Percentiles rank a stretch among this genome's conserved stretches.
Conservation (phyloP, 1,284 basidiomycete species). For the Pseudozyma tsukubaensis region DNA sequence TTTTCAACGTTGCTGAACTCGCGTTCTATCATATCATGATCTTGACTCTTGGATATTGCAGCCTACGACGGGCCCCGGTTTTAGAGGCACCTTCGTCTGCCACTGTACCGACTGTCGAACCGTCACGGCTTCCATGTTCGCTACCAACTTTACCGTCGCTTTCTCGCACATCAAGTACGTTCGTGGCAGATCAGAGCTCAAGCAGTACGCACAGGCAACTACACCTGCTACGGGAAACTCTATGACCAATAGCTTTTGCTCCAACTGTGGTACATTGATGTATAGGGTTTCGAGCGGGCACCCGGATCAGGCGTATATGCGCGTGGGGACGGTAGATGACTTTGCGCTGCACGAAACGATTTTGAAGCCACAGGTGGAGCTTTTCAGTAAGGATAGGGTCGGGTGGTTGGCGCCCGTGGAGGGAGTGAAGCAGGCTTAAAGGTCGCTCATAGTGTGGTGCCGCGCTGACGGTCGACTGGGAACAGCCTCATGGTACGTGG, state of each 20-base stretch:
- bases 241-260: slow-evolving; percentile 70
- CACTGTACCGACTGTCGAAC: slow-evolving; percentile 69
- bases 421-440: slow-evolving; percentile 25
- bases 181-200: slow-evolving; percentile 64
- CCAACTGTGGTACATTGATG: slow-evolving; percentile 68
- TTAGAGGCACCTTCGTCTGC: slow-evolving; percentile 64
- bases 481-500: too few relatives aligned
- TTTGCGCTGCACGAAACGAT: slow-evolving; percentile 61
- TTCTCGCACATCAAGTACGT: slow-evolving; percentile 56
- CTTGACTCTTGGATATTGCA: slow-evolving; percentile 19
- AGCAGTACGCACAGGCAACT: slow-evolving; percentile 48
- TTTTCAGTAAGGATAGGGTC: slow-evolving; percentile 62
- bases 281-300: slow-evolving; percentile 48
- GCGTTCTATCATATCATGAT: neutral
- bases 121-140: slow-evolving; percentile 68
- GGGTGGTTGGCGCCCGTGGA: slow-evolving; percentile 57
- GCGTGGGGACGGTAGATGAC: slow-evolving; percentile 69
- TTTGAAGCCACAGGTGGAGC: slow-evolving; percentile 65
- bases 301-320: slow-evolving; percentile 56
- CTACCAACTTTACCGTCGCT: slow-evolving; percentile 66
- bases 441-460: too few relatives aligned
- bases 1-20: neutral
- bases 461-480: too few relatives aligned
- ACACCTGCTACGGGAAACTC: slow-evolving; percentile 52
- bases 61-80: slow-evolving; percentile 63